Base-by-base conservation (phyloP, 2,329 filamentous ascomycete genomes). In the Aureobasidium mangrovei region DNA sequence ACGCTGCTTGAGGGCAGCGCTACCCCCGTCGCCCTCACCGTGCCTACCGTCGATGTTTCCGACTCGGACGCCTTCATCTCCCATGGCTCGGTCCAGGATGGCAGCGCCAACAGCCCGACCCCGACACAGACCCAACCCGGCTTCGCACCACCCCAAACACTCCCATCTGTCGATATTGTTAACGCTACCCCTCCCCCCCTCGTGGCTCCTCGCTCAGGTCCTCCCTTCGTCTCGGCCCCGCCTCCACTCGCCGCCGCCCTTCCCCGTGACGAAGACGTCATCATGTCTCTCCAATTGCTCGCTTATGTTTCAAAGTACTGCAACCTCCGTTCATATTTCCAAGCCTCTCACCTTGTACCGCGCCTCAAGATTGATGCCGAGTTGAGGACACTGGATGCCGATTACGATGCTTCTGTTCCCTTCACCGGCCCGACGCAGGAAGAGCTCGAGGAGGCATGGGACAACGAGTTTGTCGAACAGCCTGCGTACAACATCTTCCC, bases 251-350 rank as follows among this genome's bases (percentile, higher is more conserved):
- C 95, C 32, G 88, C 91, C 29, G 86, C 90, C 8, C 95, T 97
- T 86, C 93, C 93, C 7, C 83, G 93, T 48, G 93, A 98, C 63
- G 93, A 98, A 69, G 93, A 98, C 64, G 93, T 98, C 2, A 77
- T 98, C 59, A 96, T 98, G 91, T 96, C 93, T 4, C 78, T 98
- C 36, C 93, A 98, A 70, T 81, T 98, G 24, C 80, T 98, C 43
- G 93, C 93, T 12, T 98, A 98, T 68, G 91, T 98, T 55, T 96
- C 91, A 27, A 98, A 98, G 70, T 98, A 98, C 72, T 97, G 93
- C 77, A 94, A 95, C 63, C 80, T 98, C 31, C 83, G 93, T 18
- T 85, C 88, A 4, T 98, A 96, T 70, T 98, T 98, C 69, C 93
- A 98, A 67, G 81, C 86, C 68, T 95, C 91, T 38, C 93, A 98